These are phyloP conservation scores for Colletotrichum costaricense DNA, from an alignment of 2,329 filamentous ascomycete genomes.

Conservation along the genomic window DNA sequence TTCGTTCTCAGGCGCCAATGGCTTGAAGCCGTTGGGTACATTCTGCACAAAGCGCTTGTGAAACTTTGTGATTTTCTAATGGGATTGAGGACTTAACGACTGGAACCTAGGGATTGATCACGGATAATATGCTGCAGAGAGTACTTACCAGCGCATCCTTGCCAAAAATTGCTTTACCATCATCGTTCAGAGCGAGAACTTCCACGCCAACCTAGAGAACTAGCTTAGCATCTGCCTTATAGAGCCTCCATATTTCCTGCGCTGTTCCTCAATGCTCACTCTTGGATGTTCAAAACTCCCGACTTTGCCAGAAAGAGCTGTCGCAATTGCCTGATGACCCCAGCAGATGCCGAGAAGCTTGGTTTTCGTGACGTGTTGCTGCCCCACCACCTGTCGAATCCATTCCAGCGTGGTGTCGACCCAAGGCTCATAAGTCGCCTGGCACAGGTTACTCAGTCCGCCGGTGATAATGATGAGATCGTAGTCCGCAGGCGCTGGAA, in stretches of 20 bases:
- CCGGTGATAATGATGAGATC: slow-evolving; percentile 30
- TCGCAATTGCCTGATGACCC: slow-evolving; percentile 30
- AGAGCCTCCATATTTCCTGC: neutral
- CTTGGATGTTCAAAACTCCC: slow-evolving; percentile 27
- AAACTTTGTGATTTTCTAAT: slow-evolving; percentile 28
- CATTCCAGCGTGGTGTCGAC: slow-evolving; percentile 22
- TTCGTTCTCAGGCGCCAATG: slow-evolving; percentile 18
- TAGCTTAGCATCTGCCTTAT: neutral
- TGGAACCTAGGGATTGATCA: neutral
- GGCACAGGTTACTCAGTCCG: slow-evolving; percentile 28
- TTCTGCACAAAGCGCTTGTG: slow-evolving; percentile 28
- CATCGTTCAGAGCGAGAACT: neutral
- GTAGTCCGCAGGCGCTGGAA: slow-evolving; percentile 15
- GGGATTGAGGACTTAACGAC: neutral
- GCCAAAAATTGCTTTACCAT: slow-evolving; percentile 18
- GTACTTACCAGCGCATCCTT: slow-evolving; percentile 4
- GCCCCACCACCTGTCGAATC: slow-evolving; percentile 21
- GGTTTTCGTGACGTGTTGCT: slow-evolving; percentile 19
- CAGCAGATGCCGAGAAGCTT: slow-evolving; percentile 27
- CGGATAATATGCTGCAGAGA: too few species aligned
- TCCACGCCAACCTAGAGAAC: slow-evolving; percentile 19
- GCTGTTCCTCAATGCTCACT: neutral
- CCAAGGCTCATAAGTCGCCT: slow-evolving; percentile 27
- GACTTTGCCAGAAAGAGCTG: slow-evolving; percentile 9
- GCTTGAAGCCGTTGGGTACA: slow-evolving; percentile 19